These are phyloP conservation scores for Leptographium radiaticola DNA, from an alignment of 2,329 filamentous ascomycete species.

Conservation along the genomic window DNA sequence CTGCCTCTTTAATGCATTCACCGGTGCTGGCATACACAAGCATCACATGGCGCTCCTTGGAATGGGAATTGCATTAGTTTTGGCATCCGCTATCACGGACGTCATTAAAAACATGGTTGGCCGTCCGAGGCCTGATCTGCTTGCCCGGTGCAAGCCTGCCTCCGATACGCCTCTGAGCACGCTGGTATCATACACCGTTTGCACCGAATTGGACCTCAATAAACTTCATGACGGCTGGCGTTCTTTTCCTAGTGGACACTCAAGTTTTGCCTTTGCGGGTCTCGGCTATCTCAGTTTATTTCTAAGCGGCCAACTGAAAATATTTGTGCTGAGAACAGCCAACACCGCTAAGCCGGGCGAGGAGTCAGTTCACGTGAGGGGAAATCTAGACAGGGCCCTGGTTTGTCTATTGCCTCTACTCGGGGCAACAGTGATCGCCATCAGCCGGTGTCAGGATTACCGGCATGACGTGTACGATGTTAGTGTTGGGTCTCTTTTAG, in stretches of 20 bases:
- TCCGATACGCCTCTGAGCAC: conserved; percentile 30
- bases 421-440: conserved; percentile 53
- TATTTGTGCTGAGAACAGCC: conserved; percentile 28
- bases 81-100: conserved; percentile 77
- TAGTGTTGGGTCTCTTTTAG: conserved; percentile 45
- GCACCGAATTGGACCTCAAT: conserved; percentile 57
- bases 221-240: conserved; percentile 72
- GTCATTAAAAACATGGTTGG: conserved; percentile 82
- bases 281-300: conserved; percentile 63
- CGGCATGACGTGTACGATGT: conserved; percentile 61
- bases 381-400: conserved; percentile 41
- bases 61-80: conserved; percentile 60
- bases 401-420: conserved; percentile 45
- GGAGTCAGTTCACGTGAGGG: conserved; percentile 10
- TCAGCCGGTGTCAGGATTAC: conserved; percentile 57
- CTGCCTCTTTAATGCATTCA: conserved; percentile 47
- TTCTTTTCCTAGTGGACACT: conserved; percentile 71
- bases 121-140: conserved; percentile 42
- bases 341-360: background rate
- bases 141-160: conserved; percentile 66
- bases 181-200: conserved; percentile 54
- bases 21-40: conserved; percentile 58
- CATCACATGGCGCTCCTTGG: conserved; percentile 76
- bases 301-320: conserved; percentile 51
- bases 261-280: conserved; percentile 65